Conservation (phyloP, 1,139 yeast species). For the Debaryomyces sp. region DNA sequence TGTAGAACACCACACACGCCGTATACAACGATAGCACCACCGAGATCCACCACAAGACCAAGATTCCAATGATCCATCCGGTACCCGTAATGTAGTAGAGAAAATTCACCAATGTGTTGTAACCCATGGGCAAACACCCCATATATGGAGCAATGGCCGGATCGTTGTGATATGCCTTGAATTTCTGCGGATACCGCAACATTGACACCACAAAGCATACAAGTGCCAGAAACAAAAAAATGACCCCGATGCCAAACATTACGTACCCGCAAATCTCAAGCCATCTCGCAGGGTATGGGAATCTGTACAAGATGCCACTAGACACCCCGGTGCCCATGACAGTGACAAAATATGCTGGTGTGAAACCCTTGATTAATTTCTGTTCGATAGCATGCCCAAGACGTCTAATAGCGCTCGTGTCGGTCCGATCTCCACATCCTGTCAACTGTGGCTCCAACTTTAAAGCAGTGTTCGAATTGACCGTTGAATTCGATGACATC, state of each 20-base stretch:
- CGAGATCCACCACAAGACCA: constrained; percentile 72
- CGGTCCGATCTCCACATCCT: not conserved
- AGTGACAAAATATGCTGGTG: constrained; percentile 67
- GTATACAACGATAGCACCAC: constrained; percentile 53
- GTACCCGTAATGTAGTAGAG: constrained; percentile 37
- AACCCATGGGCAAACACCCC: constrained; percentile 84
- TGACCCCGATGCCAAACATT: constrained; percentile 54
- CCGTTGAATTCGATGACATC: constrained; percentile 1
- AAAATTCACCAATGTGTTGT: constrained; percentile 63
- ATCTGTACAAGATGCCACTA: constrained; percentile 57
- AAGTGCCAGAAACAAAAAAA: constrained; percentile 47
- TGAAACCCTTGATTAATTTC: constrained; percentile 27
- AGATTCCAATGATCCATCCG: constrained; percentile 45
- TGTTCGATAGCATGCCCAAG: constrained; percentile 5
- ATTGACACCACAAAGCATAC: constrained; percentile 41
- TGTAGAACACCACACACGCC: constrained; percentile 58
- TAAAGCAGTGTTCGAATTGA: not conserved
- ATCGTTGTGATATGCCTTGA: constrained; percentile 41
- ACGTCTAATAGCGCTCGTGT: constrained; percentile 1
- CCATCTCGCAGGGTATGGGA: constrained; percentile 70
- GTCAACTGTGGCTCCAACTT: not conserved
- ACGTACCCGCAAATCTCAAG: constrained; percentile 57
- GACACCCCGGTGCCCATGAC: constrained; percentile 89
- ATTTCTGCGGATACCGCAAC: constrained; percentile 34
- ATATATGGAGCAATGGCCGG: constrained; percentile 58